Evolutionary conservation across 2,329 filamentous ascomycete genomes (phyloP).

Genomic region (Colletotrichum sp.): DNA sequence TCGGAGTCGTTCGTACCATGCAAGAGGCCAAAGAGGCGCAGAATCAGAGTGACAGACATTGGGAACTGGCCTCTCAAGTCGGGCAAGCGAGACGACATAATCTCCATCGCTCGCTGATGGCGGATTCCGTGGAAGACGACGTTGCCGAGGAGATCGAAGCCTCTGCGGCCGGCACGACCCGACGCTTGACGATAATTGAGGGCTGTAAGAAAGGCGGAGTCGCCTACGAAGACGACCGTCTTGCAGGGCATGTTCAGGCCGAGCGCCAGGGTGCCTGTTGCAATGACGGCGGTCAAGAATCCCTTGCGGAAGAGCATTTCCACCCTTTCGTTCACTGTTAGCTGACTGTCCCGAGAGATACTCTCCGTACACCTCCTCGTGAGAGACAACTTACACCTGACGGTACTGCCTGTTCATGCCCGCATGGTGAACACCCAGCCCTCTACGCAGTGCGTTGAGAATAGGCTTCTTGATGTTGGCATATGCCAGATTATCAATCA

Average conservation of each 20-base stretch:
- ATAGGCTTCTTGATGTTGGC: conserved; percentile 57
- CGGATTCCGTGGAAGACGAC: conserved; percentile 77
- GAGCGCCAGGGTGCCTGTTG: conserved; percentile 76
- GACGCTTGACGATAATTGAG: conserved; percentile 80
- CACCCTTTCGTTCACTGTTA: conserved; percentile 44
- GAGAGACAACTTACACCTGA: conserved; percentile 53
- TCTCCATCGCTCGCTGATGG: conserved; percentile 64
- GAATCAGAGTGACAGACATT: conserved; percentile 73
- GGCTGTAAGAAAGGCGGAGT: conserved; percentile 74
- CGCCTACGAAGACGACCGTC: conserved; percentile 78
- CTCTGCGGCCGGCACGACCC: conserved; percentile 79
- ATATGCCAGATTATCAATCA: conserved; percentile 55
- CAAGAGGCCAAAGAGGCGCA: conserved; percentile 71
- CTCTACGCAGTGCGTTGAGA: conserved; percentile 66
- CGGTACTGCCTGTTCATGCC: conserved; percentile 82
- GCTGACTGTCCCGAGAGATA: neutral
- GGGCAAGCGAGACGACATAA: conserved; percentile 76
- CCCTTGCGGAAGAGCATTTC: conserved; percentile 78
- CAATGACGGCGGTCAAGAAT: conserved; percentile 73
- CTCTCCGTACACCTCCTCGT: too few relatives aligned
- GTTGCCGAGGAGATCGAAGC: conserved; percentile 82
- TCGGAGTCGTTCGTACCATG: conserved; percentile 67
- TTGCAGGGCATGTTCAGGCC: conserved; percentile 88
- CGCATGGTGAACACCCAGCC: conserved; percentile 79
- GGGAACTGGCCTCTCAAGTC: conserved; percentile 81